Base-by-base conservation (phyloP, 164 flowering plant species). In the Protea cynaroides region DNA sequence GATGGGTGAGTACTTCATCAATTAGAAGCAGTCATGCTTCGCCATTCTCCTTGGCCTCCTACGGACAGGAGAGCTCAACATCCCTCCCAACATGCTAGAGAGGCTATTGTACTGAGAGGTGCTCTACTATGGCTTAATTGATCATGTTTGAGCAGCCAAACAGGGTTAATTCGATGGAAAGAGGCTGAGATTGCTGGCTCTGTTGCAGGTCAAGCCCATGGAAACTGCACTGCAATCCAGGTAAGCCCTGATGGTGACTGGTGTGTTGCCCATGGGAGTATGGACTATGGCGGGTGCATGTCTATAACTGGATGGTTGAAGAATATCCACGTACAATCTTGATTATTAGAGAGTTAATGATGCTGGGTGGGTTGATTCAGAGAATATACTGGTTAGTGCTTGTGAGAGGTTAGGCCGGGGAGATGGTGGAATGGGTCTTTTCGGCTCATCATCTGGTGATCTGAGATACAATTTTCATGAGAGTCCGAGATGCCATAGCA, bases 101-200 rank as follows among this genome's bases (percentile, higher is more conserved):
- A 75, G 79, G 55, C 80, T 82, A 11, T 80, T 89, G 1, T 78
- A 78, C 78, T 25, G 84, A 7, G 97, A 89, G 62, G 97, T 96
- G 44, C 65, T 62, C 14, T 92, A 71, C 72, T 92, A 92, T 56
- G 97, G 97, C 47, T 75, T 92, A 2, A 73, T 81, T 21, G 86
- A 82, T 75, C 94, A 83, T 47, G 88, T 89, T 22, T 75, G 94
- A 12, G 58, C 94, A 0, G 86, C 90, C 1, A 87, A 81, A 49
- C 85, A 92, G 92, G 94, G 94, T 25, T 78, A 74, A n/a, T 89
- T 92, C 59, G 97, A 92, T 46, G 92, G 94, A 11, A 87, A 92
- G 74, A 65, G 83, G 52, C 79, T 92, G 29, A 46, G 68, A 24
- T 75, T 78, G 58, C 82, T 1, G 55, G 66, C 58, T 83, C 94